A percentile compares a stretch with the other conserved stretches of the same genome.
These are phyloP conservation scores for Lactarius quietus DNA, from an alignment of 768 basidiomycete genomes.

Conservation along the genomic window DNA sequence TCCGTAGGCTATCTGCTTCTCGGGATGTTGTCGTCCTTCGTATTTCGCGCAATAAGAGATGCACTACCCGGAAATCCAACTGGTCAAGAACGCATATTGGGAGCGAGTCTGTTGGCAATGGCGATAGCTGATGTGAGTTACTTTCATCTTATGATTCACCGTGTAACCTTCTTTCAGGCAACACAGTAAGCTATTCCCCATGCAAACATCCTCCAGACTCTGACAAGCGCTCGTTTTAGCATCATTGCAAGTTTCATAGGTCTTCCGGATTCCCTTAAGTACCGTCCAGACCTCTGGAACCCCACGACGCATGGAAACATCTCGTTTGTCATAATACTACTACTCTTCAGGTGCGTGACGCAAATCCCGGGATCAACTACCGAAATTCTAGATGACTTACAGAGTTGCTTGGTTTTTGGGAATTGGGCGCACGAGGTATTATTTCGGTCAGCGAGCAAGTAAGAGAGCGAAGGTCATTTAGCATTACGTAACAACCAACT, in stretches of 20 bases:
- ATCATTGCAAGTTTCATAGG: slow-evolving; percentile 53
- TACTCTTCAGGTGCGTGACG: slow-evolving; percentile 49
- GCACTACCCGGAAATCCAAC: slow-evolving; percentile 51
- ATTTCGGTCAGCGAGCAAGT: slow-evolving; percentile 27
- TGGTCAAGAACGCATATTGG: slow-evolving; percentile 66
- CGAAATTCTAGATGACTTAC: background rate
- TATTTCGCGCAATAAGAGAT: slow-evolving; percentile 64
- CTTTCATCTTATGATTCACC: slow-evolving; percentile 13
- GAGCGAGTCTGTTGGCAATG: slow-evolving; percentile 57
- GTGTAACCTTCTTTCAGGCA: slow-evolving; percentile 36
- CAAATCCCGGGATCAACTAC: background rate
- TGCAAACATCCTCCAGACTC: background rate
- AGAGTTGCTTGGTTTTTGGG: slow-evolving; percentile 42
- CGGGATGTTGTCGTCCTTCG: slow-evolving; percentile 60
- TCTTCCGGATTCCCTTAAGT: slow-evolving; percentile 55
- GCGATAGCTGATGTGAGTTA: slow-evolving; percentile 65
- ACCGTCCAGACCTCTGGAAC: slow-evolving; percentile 57
- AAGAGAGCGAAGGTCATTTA: background rate
- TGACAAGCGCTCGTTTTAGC: slow-evolving; percentile 35
- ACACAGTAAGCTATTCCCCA: slow-evolving; percentile 49
- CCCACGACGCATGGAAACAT: slow-evolving; percentile 75
- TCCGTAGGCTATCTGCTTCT: slow-evolving; percentile 56
- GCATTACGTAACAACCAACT: background rate
- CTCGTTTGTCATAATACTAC: slow-evolving; percentile 54
- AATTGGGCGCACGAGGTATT: slow-evolving; percentile 36